Base-by-base conservation (phyloP, 345 rosid genomes). In the Populus davidiana region DNA sequence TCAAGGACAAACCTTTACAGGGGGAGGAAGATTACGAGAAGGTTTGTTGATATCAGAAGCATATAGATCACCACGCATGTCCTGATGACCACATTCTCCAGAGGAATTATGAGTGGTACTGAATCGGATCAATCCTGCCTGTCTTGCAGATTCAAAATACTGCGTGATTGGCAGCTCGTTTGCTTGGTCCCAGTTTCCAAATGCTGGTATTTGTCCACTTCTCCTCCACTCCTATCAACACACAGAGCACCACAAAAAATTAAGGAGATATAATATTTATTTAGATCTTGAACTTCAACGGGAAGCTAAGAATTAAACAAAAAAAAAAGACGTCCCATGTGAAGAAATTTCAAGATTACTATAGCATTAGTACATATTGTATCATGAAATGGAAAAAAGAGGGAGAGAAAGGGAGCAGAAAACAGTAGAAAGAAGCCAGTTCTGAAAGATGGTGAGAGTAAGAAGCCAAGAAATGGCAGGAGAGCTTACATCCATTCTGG, bases 171-270 rank as follows among this genome's bases (percentile, higher is more conserved):
- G 99, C 81, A 92, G 61, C 27, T 95, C 92, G 70, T 90, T 92
- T 41, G 97, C 90, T 13, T 86, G 79, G 2, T 95, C 97, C 99
- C 99, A 95, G 77, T 95, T 82, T 77, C 99, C 99, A 76, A 95
- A 95, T 67, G 88, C 87, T 0, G 99, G 99, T 69, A 95, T 91
- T 76, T 90, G 98, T 23, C 99, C 93, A 27, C 97, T 91, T 73
- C 88, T 88, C 75, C 84, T 91, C 80, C 86, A 80, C 77, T 85
- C 79, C 66, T 82, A 59, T 71, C 10, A 25, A 25, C 8, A 27
- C 71, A 78, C 20, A 36, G 27, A 7, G 3, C 20, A 9, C 65
- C 25, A 41, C 2, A 79, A 16, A 76, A 67, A 50, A 27, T 11
- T 21, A 52, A 31, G 69, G 64, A 23, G 68, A 65, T 33, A 2